A percentile compares a stretch with the other conserved stretches of the same genome.
phyloP scores from a whole-genome alignment of 225 moss, liverwort and hornwort species.

The Marchantia polymorpha region DNA sequence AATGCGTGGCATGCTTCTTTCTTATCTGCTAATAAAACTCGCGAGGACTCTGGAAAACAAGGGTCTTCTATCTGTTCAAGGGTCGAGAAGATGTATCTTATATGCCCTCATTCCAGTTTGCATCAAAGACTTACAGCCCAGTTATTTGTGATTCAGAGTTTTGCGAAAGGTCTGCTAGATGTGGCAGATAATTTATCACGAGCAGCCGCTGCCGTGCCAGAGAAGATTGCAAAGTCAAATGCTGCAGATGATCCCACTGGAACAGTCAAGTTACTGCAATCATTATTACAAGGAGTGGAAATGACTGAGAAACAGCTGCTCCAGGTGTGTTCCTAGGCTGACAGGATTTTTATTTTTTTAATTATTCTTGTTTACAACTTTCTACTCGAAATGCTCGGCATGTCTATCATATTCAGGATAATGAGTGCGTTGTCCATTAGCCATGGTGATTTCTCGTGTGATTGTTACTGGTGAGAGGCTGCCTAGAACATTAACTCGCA shows the following conservation, averaged over 20 bases:
- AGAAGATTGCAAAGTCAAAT: conserved; percentile 44
- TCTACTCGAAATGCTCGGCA: neutral
- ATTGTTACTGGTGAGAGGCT: no score
- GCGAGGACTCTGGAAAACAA: no score
- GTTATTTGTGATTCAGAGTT: conserved; percentile 50
- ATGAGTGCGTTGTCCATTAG: no score
- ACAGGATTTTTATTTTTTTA: neutral
- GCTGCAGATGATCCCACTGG: conserved; percentile 53
- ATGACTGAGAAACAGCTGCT: conserved; percentile 90
- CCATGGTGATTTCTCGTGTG: no score
- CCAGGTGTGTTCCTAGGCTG: conserved; percentile 46
- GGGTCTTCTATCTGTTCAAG: no score
- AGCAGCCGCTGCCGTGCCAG: conserved; percentile 69
- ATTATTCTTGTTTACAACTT: neutral
- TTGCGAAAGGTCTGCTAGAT: conserved; percentile 75
- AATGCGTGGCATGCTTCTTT: no score
- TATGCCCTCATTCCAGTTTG: neutral
- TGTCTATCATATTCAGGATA: no score
- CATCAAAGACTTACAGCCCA: neutral
- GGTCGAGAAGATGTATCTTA: no score
- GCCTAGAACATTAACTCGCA: no score
- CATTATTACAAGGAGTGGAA: conserved; percentile 75
- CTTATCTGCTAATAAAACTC: no score
- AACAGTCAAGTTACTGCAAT: conserved; percentile 59
- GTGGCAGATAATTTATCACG: conserved; percentile 91